Conservation (phyloP, 768 basidiomycete genomes). For the Tulasnella calospora region DNA sequence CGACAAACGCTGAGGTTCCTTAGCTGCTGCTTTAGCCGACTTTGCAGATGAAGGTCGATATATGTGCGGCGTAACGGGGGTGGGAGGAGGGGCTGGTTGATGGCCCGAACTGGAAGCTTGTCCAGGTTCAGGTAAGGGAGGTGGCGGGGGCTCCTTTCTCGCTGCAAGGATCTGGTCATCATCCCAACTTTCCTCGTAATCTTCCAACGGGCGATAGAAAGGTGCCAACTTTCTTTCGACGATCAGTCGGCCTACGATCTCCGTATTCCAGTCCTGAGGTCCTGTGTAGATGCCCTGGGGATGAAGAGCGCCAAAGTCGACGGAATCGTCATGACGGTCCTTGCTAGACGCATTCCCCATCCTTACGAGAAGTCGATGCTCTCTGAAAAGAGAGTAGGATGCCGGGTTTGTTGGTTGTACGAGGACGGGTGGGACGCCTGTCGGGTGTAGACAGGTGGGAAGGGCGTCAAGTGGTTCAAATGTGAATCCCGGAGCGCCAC, state of each 20-base stretch:
- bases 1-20: slow-evolving; percentile 58
- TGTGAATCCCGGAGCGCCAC: slow-evolving; percentile 11
- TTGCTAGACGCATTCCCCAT: slow-evolving; percentile 84
- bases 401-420: neutral
- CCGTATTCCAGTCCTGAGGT: slow-evolving; percentile 82
- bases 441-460: neutral
- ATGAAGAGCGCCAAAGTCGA: slow-evolving; percentile 74
- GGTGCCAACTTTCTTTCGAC: slow-evolving; percentile 84
- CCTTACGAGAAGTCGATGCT: slow-evolving; percentile 6
- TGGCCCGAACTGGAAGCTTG: slow-evolving; percentile 12
- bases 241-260: slow-evolving; percentile 81
- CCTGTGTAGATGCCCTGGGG: slow-evolving; percentile 85
- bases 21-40: slow-evolving; percentile 37
- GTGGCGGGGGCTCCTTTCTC: slow-evolving; percentile 60
- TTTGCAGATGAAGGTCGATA: neutral
- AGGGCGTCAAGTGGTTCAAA: neutral
- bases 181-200: slow-evolving; percentile 84
- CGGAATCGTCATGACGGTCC: slow-evolving; percentile 70
- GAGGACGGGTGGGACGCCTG: neutral
- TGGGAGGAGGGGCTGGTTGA: slow-evolving; percentile 10
- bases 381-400: neutral
- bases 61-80: neutral
- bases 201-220: slow-evolving; percentile 93
- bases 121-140: slow-evolving; percentile 28
- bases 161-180: slow-evolving; percentile 80